phyloP scores from a whole-genome alignment of 2,329 filamentous ascomycete genomes.

The Colletotrichum australisinense region DNA sequence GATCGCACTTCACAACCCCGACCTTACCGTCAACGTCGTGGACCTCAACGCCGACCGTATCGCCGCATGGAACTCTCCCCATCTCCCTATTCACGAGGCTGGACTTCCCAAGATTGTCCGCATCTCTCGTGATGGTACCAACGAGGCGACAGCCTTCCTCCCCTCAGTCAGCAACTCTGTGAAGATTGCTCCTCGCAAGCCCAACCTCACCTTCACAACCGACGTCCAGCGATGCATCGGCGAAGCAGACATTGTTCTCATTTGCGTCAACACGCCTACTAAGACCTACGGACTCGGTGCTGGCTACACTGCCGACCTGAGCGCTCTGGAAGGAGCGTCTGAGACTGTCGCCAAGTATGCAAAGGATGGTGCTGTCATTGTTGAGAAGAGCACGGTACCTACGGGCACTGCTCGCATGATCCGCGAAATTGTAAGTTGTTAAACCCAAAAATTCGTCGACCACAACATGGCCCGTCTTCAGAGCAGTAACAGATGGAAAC shows the following conservation, averaged over 20 bases:
- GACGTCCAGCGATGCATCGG: conserved; percentile 71
- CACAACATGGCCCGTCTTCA: background rate
- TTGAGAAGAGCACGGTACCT: conserved; percentile 86
- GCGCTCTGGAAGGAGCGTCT: conserved; percentile 76
- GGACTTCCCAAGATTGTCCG: conserved; percentile 76
- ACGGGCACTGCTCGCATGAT: conserved; percentile 79
- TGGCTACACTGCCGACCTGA: conserved; percentile 78
- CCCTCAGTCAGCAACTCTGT: conserved; percentile 49
- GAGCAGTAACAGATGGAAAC: background rate
- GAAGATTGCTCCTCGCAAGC: conserved; percentile 56
- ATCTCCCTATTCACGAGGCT: conserved; percentile 82
- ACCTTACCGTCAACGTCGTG: conserved; percentile 79
- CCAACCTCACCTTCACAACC: conserved; percentile 81
- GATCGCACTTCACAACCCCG: conserved; percentile 78
- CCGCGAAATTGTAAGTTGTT: conserved; percentile 68
- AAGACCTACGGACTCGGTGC: conserved; percentile 77
- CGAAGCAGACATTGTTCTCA: conserved; percentile 78
- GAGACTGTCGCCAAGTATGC: conserved; percentile 75
- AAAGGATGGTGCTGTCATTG: conserved; percentile 76
- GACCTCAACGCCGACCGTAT: conserved; percentile 76
- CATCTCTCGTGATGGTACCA: conserved; percentile 69
- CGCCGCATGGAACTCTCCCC: conserved; percentile 77
- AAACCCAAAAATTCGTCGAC: background rate
- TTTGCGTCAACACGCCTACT: conserved; percentile 84
- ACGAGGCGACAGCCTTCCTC: conserved; percentile 52